Evolutionary conservation across 805 yeast genomes (phyloP).

Genomic region (Yueomyces sp.): DNA sequence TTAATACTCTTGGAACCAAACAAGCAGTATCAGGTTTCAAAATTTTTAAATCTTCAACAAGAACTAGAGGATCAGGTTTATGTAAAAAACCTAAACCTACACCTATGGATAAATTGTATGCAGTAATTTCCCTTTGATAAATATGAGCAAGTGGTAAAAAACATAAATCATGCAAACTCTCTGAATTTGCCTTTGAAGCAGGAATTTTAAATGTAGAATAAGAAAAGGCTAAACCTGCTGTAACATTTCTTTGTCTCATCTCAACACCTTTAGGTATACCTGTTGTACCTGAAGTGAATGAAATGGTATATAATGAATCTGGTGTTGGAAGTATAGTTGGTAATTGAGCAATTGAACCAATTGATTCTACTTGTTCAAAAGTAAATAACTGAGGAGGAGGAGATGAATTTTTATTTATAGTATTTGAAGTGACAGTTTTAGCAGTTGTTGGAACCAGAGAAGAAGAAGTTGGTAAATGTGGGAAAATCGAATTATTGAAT

Average conservation of each 20-base stretch:
- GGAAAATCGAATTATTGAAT: constrained; percentile 16
- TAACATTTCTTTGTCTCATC: constrained; percentile 36
- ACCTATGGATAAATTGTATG: constrained; percentile 34
- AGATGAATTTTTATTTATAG: no score
- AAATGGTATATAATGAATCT: constrained; percentile 43
- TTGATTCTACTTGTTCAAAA: constrained; percentile 27
- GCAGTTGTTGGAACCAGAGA: constrained; percentile 22
- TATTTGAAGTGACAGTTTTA: constrained; percentile 8
- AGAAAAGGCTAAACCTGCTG: constrained; percentile 35
- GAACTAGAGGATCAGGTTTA: constrained; percentile 34
- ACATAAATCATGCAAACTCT: constrained; percentile 22
- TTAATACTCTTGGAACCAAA: constrained; percentile 52
- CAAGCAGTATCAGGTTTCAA: constrained; percentile 41
- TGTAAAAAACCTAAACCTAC: constrained; percentile 42
- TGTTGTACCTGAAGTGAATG: constrained; percentile 67
- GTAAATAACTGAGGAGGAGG: constrained; percentile 19
- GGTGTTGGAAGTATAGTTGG: constrained; percentile 36
- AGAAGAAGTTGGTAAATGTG: constrained; percentile 9
- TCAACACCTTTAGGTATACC: constrained; percentile 66
- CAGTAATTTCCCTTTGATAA: constrained; percentile 35
- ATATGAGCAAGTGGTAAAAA: constrained; percentile 51
- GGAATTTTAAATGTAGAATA: constrained; percentile 25
- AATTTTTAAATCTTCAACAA: constrained; percentile 44
- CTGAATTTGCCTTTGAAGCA: constrained; percentile 10
- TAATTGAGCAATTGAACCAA: constrained; percentile 31